A percentile compares a stretch with the other conserved stretches of the same genome.
Conservation (phyloP, 2,329 filamentous ascomycete species). For the Nigrospora sphaerica region DNA sequence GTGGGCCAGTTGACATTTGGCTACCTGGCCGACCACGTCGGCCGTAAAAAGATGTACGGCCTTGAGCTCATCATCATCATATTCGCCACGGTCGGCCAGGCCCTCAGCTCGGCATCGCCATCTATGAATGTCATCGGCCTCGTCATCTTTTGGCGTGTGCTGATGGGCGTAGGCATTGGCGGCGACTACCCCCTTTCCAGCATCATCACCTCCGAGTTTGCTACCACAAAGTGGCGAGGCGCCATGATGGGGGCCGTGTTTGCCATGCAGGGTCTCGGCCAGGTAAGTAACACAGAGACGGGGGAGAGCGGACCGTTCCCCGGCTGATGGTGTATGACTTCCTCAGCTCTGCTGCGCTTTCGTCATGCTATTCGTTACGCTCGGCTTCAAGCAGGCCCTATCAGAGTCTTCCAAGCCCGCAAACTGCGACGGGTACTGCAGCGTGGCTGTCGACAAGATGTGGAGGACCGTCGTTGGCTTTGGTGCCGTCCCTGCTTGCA, state of each 20-base stretch:
- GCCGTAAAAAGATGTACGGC: conserved; percentile 67
- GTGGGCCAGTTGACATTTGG: conserved; percentile 78
- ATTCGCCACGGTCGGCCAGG: conserved; percentile 67
- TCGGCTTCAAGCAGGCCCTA: conserved; percentile 62
- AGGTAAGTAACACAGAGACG: conserved; percentile 41
- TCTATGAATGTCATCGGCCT: conserved; percentile 57
- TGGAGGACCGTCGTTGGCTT: conserved; percentile 78
- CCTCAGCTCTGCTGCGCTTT: conserved; percentile 47
- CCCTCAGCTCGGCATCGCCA: conserved; percentile 56
- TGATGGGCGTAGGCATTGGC: conserved; percentile 68
- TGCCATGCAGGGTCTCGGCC: conserved; percentile 80
- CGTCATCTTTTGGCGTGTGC: conserved; percentile 74
- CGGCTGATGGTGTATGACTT: no score
- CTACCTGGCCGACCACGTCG: conserved; percentile 68
- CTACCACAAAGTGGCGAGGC: conserved; percentile 77
- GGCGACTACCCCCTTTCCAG: conserved; percentile 77
- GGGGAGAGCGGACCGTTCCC: no score
- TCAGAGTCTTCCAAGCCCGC: conserved; percentile 39
- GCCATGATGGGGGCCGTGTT: conserved; percentile 86
- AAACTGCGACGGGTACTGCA: conserved; percentile 57
- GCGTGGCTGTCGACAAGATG: conserved; percentile 76
- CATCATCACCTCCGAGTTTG: conserved; percentile 83
- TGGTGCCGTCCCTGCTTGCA: conserved; percentile 70
- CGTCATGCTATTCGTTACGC: conserved; percentile 66
- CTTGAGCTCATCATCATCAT: conserved; percentile 76